A percentile compares a stretch with the other conserved stretches of the same genome.
Evolutionary conservation across 2,329 filamentous ascomycete genomes (phyloP).

Genomic region (Tetracladium maxilliforme): DNA sequence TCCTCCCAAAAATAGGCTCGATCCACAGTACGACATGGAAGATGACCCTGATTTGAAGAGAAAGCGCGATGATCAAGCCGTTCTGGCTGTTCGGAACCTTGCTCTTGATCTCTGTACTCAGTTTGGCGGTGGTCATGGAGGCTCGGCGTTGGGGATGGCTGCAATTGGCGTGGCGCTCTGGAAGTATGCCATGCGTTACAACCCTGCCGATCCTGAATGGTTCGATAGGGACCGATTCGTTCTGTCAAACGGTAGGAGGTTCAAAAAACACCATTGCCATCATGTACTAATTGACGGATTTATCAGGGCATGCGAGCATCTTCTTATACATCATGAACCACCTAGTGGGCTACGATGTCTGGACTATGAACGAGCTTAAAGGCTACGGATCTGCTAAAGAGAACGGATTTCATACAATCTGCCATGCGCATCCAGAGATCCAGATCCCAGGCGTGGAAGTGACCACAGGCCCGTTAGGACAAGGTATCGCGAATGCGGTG

Average conservation of each 20-base stretch:
- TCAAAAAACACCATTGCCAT: not conserved
- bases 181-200: constrained; percentile 35
- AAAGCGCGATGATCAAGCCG: constrained; percentile 3
- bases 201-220: constrained; percentile 26
- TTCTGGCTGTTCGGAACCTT: constrained; percentile 6
- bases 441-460: constrained; percentile 29
- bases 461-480: constrained; percentile 30
- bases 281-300: not conserved
- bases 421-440: constrained; percentile 28
- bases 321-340: constrained; percentile 25
- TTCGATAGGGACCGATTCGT: constrained; percentile 37
- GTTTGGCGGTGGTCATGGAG: constrained; percentile 6
- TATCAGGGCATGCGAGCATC: constrained; percentile 23
- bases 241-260: constrained; percentile 25
- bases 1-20: no score
- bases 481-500: constrained; percentile 36
- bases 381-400: constrained; percentile 24
- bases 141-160: constrained; percentile 2
- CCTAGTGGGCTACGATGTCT: constrained; percentile 23
- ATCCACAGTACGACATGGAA: no score
- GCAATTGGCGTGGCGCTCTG: constrained; percentile 15
- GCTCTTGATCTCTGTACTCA: constrained; percentile 5
- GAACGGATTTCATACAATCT: constrained; percentile 23
- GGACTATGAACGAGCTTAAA: constrained; percentile 27
- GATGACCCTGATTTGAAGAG: no score